Base-by-base conservation (phyloP, 2,329 filamentous ascomycete genomes). In the Alternaria conjuncta region DNA sequence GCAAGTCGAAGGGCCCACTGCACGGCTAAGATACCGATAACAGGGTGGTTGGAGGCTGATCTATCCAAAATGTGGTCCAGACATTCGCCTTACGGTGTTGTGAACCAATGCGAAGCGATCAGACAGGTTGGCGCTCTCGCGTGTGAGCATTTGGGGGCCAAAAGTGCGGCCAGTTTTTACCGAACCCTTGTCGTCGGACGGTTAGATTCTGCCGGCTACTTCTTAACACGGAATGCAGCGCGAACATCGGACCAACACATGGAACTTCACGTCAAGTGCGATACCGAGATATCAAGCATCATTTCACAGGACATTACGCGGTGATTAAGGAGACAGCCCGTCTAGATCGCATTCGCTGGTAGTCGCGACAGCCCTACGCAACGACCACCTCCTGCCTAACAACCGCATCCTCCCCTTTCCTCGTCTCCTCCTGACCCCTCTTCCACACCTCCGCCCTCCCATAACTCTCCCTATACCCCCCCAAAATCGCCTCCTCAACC, bases 391-490 rank as follows among this genome's bases (percentile, higher is more conserved):
- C 67, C 49, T 64, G 63, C n/a, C n/a, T n/a, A n/a, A n/a, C n/a
- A n/a, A n/a, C n/a, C 45, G 53, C 53, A 18, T 44, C 63, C 25
- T 50, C 64, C 58, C 72, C 36, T 18, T 18, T 18, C 36, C 4
- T 15, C 7, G 30, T 71, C 53, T 69, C 68, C 23, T 71, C 70
- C 23, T 74, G 65, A n/a, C 78, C 78, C 64, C 74, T 75, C 71
- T 83, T 83, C 59, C 76, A 82, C 51, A 70, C 75, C 66, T 82
- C 79, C 11, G 81, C 81, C n/a, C 74, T 63, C 2, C 82, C 82
- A 71, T 83, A 84, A 57, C 79, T 83, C 63, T 80, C 77, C 49
- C 77, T 75, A 62, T 84, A 84, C n/a, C 80, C 76, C 0, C 73
- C 75, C 50, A 74, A 71, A 6, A 84, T 79, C 55, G 79, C 78